These are phyloP conservation scores for Tephrocybe sp. DNA, from an alignment of 768 basidiomycete species.

Conservation along the genomic window DNA sequence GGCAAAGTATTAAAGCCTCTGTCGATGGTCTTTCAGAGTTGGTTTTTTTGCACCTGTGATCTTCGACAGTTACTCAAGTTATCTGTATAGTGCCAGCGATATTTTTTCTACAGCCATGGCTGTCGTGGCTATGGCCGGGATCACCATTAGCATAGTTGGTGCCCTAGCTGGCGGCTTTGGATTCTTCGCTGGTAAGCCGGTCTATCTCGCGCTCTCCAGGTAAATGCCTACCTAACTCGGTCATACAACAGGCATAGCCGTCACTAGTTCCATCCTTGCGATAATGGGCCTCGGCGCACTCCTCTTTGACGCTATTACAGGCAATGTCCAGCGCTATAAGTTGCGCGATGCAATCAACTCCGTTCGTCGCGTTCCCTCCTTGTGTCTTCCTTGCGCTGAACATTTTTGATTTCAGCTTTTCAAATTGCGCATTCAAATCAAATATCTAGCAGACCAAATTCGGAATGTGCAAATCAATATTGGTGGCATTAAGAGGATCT, in stretches of 20 bases:
- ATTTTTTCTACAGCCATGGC: constrained; percentile 14
- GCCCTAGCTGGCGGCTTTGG: constrained; percentile 16
- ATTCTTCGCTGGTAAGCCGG: constrained; percentile 14
- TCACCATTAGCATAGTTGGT: constrained; percentile 12
- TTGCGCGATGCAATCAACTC: constrained; percentile 12
- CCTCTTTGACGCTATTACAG: constrained; percentile 12
- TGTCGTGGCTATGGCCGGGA: constrained; percentile 13
- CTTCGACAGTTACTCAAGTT: background rate
- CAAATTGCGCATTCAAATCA: constrained; percentile 14
- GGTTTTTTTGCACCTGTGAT: background rate
- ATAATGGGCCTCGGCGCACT: constrained; percentile 8
- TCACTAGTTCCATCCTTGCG: constrained; percentile 12
- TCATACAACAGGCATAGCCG: constrained; percentile 10
- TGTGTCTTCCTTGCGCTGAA: background rate
- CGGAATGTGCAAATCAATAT: constrained; percentile 4
- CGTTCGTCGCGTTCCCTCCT: background rate
- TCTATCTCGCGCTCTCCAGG: no score
- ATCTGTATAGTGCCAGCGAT: constrained; percentile 11
- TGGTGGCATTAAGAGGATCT: constrained; percentile 14
- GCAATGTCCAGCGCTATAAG: constrained; percentile 12
- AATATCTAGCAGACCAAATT: constrained; percentile 7
- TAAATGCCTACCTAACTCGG: no score
- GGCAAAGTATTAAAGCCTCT: constrained; percentile 12
- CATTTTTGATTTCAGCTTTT: constrained; percentile 10
- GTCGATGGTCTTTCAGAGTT: constrained; percentile 16